Evolutionary conservation across 192 early-diverging fungal species (phyloP).

Genomic region (Podila horticola): DNA sequence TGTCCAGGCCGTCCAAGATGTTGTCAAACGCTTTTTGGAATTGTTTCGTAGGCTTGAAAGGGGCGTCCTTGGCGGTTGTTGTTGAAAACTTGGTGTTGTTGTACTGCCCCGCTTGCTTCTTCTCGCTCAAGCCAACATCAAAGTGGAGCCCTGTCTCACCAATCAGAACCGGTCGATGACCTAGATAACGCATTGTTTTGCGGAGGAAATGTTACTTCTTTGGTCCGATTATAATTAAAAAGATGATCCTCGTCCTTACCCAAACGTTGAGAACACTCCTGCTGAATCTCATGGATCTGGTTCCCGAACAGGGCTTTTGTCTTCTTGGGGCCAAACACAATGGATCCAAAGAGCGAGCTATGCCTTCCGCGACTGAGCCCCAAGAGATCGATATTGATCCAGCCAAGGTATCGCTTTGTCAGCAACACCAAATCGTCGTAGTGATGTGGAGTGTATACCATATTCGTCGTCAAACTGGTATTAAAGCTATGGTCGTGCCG

Average conservation of each 20-base stretch:
- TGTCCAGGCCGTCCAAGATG: conserved; percentile 59
- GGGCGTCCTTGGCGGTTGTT: background rate
- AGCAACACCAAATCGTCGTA: conserved; percentile 67
- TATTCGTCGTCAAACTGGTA: conserved; percentile 5
- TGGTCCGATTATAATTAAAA: too few relatives aligned
- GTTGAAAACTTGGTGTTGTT: background rate
- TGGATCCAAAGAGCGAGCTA: conserved; percentile 43
- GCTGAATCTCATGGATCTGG: conserved; percentile 31
- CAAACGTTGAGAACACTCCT: conserved; percentile 32
- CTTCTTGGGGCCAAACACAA: conserved; percentile 24
- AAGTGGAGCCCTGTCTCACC: conserved; percentile 47
- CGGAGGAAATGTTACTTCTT: background rate
- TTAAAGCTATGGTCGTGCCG: background rate
- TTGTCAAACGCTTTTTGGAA: conserved; percentile 59
- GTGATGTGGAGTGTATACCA: conserved; percentile 66
- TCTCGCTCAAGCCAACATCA: conserved; percentile 31
- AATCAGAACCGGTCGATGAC: conserved; percentile 30
- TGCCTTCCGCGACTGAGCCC: conserved; percentile 62
- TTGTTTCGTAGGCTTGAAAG: conserved; percentile 19
- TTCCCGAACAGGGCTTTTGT: conserved; percentile 29
- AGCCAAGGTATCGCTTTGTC: conserved; percentile 55
- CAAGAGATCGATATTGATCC: conserved; percentile 65
- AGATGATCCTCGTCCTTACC: too few relatives aligned
- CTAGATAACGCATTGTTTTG: conserved; percentile 5
- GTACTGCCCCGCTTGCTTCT: conserved; percentile 9